Conservation (phyloP, 805 yeast species). For the Dipodascopsis tothii region DNA sequence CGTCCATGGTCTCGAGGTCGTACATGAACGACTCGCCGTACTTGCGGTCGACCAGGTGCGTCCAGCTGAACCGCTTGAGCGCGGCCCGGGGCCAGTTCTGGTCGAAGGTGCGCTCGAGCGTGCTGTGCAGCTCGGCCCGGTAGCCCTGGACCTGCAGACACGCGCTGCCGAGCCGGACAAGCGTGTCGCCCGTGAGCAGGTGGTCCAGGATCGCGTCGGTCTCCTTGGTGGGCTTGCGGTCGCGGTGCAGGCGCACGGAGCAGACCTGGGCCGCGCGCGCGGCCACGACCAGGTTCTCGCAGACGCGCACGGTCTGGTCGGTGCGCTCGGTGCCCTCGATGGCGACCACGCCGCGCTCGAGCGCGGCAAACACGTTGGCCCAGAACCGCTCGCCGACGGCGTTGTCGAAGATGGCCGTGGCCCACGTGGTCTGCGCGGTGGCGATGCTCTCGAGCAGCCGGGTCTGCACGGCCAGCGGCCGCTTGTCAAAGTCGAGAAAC, state of each 20-base stretch:
- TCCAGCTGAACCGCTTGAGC: conserved; percentile 46
- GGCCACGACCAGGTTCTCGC: conserved; percentile 50
- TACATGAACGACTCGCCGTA: conserved; percentile 51
- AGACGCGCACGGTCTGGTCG: conserved; percentile 26
- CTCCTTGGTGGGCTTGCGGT: conserved; percentile 36
- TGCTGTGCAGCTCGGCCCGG: conserved; percentile 40
- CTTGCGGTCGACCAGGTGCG: conserved; percentile 40
- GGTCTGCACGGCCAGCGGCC: conserved; percentile 33
- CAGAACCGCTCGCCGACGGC: conserved; percentile 3
- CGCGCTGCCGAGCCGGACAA: conserved; percentile 27
- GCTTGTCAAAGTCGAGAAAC: conserved; percentile 11
- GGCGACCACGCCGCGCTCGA: conserved; percentile 9
- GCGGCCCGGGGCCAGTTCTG: conserved; percentile 41
- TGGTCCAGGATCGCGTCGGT: conserved; percentile 18
- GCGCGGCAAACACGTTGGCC: conserved; percentile 5
- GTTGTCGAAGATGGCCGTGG: conserved; percentile 46
- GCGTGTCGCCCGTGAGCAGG: conserved; percentile 25
- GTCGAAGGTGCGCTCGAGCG: conserved; percentile 42
- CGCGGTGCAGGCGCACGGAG: conserved; percentile 57
- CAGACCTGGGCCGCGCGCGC: conserved; percentile 69
- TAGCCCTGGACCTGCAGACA: conserved; percentile 42
- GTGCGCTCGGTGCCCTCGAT: conserved; percentile 15
- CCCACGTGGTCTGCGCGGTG: conserved; percentile 71
- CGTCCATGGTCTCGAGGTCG: conserved; percentile 56
- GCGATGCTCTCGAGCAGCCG: conserved; percentile 67